phyloP scores from a whole-genome alignment of 1,139 yeast species.

The Pneumocystis canis region DNA sequence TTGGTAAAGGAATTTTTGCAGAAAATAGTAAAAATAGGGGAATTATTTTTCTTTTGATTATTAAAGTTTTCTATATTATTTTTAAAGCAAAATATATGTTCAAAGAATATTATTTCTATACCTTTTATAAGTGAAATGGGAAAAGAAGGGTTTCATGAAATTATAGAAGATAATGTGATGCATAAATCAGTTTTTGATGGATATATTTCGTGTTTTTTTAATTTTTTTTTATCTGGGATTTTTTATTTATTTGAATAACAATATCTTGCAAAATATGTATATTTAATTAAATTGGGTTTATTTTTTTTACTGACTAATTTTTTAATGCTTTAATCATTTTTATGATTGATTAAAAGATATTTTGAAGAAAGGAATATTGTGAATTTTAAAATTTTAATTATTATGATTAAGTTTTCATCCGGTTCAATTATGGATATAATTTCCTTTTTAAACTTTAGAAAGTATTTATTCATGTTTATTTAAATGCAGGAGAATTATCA shows the following conservation, averaged over 20 bases:
- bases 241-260: conserved; percentile 68
- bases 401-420: conserved; percentile 25
- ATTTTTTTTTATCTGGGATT: conserved; percentile 43
- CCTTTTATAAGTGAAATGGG: conserved; percentile 90
- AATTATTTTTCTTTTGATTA: conserved; percentile 67
- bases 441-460: conserved; percentile 10
- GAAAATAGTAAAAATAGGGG: conserved; percentile 28
- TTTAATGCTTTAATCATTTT: background rate
- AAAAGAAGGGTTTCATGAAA: conserved; percentile 41
- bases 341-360: background rate
- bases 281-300: conserved; percentile 31
- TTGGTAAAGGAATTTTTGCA: conserved; percentile 23
- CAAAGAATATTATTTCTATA: conserved; percentile 58
- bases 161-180: conserved; percentile 30
- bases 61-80: conserved; percentile 58
- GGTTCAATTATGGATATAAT: conserved; percentile 2
- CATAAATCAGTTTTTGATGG: conserved; percentile 28
- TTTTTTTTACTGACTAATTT: no score
- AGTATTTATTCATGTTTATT: background rate
- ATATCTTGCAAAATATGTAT: conserved; percentile 44
- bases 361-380: background rate
- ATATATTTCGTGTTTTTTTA: background rate
- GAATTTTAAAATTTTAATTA: background rate
- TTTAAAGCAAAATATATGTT: conserved; percentile 36
- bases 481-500: background rate